Conservation (phyloP, 140 eudicot species). For the Bidens hawaiensis region DNA sequence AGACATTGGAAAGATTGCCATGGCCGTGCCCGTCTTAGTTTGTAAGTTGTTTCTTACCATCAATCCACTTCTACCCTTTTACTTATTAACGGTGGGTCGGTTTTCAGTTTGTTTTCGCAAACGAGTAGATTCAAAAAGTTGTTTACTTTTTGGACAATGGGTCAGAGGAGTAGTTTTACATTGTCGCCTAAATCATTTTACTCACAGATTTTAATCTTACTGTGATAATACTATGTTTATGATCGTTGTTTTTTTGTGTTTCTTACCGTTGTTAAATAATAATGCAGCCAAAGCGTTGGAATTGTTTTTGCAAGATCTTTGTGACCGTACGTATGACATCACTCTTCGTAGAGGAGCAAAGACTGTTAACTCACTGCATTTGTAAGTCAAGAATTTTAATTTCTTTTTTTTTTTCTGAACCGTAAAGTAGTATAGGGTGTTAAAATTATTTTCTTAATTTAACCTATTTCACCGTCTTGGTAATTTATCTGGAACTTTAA, state of each 20-base stretch:
- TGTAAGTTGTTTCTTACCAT: conserved; percentile 50
- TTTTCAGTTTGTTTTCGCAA: background rate
- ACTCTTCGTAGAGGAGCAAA: conserved; percentile 76
- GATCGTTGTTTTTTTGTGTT: background rate
- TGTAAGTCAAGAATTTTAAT: conserved; percentile 39
- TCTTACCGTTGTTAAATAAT: conserved; percentile 9
- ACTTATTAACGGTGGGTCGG: background rate
- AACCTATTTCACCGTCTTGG: background rate
- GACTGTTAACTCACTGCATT: conserved; percentile 67
- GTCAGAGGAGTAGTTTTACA: too few species aligned
- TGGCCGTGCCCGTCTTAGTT: conserved; percentile 88
- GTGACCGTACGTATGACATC: conserved; percentile 75
- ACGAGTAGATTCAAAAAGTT: background rate
- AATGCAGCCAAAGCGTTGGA: conserved; percentile 85
- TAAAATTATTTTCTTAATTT: background rate
- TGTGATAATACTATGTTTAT: background rate
- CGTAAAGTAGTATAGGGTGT: background rate
- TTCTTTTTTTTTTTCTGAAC: background rate
- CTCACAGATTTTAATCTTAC: background rate
- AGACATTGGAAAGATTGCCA: conserved; percentile 78
- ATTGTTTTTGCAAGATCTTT: conserved; percentile 71
- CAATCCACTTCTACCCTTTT: background rate
- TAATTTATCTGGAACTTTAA: background rate
- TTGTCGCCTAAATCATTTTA: background rate
- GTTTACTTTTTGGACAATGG: too few species aligned